These are phyloP conservation scores for Crithidia acanthocephali DNA, from an alignment of 208 protist genomes.

Conservation along the genomic window DNA sequence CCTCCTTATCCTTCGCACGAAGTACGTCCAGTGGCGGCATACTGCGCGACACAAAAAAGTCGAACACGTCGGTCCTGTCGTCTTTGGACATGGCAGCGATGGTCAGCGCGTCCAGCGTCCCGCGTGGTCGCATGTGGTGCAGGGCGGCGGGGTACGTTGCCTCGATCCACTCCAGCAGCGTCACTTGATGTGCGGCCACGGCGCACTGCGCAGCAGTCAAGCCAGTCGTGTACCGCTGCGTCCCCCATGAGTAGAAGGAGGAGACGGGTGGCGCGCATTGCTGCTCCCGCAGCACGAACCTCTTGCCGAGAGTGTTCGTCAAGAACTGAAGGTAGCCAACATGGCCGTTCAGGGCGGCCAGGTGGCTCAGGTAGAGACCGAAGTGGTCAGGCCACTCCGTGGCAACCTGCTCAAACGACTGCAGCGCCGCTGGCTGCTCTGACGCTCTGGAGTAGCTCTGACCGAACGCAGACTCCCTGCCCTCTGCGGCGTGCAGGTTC, in stretches of 20 bases:
- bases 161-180: conserved; percentile 51
- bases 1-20: not conserved
- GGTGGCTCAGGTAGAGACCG: conserved; percentile 45
- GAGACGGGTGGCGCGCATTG: conserved; percentile 6
- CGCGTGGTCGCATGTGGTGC: not conserved
- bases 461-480: too few relatives aligned
- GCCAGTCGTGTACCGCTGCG: conserved; percentile 8
- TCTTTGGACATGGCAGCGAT: conserved; percentile 27
- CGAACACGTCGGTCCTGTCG: conserved; percentile 32
- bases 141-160: conserved; percentile 25
- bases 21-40: conserved; percentile 16
- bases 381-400: conserved; percentile 36
- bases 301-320: conserved; percentile 21
- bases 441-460: too few relatives aligned
- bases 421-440: not conserved
- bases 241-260: conserved; percentile 7
- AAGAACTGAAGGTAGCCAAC: conserved; percentile 34
- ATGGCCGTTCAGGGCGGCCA: conserved; percentile 37
- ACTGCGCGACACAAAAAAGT: conserved; percentile 35
- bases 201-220: conserved; percentile 43
- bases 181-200: conserved; percentile 38
- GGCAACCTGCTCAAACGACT: conserved; percentile 38
- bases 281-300: conserved; percentile 37
- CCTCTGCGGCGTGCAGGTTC: too few relatives aligned
- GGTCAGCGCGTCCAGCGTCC: conserved; percentile 11